phyloP scores from a whole-genome alignment of 2,329 filamentous ascomycete species.

The Hypomyces perniciosus region DNA sequence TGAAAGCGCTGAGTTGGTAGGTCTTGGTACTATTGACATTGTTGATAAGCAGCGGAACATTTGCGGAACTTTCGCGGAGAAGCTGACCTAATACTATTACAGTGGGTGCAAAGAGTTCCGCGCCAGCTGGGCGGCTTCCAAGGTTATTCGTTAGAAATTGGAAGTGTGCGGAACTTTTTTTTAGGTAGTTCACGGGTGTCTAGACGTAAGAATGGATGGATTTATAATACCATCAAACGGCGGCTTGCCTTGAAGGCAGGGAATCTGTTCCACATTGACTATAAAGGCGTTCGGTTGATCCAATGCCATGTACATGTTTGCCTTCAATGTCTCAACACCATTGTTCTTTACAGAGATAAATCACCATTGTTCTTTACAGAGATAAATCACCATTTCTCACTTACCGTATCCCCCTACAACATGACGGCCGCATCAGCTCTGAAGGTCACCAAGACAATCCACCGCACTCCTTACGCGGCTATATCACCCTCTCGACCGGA shows the following conservation, averaged over 20 bases:
- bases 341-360: background rate
- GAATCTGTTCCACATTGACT: too few species aligned
- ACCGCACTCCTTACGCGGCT: conserved; percentile 28
- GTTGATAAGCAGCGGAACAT: conserved; percentile 14
- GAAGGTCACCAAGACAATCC: conserved; percentile 25
- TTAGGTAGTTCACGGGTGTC: too few species aligned
- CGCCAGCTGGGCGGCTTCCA: too few species aligned
- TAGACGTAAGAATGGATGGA: background rate
- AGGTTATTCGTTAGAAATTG: too few species aligned
- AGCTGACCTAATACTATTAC: background rate
- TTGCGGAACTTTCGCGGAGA: conserved; percentile 13
- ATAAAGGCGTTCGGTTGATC: too few species aligned
- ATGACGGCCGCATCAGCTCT: conserved; percentile 2
- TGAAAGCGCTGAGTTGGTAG: too few species aligned
- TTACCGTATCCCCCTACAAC: background rate
- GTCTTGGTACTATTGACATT: background rate
- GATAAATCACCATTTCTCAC: too few species aligned
- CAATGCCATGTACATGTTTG: background rate
- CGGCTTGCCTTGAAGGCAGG: too few species aligned
- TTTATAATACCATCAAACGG: background rate
- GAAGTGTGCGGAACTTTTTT: too few species aligned
- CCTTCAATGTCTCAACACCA: background rate
- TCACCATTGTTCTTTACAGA: background rate
- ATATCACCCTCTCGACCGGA: conserved; percentile 32
- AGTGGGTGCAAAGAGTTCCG: too few species aligned